Evolutionary conservation across 2,329 filamentous ascomycete species (phyloP).

Genomic region (Ophiostoma angusticollis): DNA sequence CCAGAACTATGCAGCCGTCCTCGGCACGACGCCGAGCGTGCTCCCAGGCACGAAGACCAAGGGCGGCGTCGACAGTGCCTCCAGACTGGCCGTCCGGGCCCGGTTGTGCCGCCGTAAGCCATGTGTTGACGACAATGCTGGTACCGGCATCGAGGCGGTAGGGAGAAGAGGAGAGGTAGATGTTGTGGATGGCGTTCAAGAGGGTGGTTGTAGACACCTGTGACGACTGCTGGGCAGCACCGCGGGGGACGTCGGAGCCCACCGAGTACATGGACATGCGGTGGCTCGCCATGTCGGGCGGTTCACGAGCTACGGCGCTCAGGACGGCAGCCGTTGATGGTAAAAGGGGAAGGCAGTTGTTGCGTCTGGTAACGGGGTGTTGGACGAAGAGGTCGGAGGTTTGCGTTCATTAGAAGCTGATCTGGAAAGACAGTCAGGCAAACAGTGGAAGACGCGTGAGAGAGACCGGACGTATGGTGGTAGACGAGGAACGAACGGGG

Average conservation of each 20-base stretch:
- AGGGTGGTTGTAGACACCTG: constrained; percentile 89
- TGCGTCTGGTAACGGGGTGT: too few species aligned
- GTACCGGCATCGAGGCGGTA: constrained; percentile 81
- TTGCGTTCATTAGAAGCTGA: too few species aligned
- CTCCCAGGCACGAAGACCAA: constrained; percentile 83
- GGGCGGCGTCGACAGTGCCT: constrained; percentile 65
- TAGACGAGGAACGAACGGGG: background rate
- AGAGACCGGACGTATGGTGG: background rate
- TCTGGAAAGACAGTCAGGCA: too few species aligned
- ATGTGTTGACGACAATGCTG: constrained; percentile 88
- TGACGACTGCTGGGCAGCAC: constrained; percentile 52
- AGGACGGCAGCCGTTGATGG: constrained; percentile 1
- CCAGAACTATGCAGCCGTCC: constrained; percentile 83
- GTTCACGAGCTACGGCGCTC: constrained; percentile 8
- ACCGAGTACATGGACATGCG: constrained; percentile 59
- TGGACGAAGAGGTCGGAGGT: too few species aligned
- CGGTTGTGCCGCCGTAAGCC: constrained; percentile 67
- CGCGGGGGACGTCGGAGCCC: constrained; percentile 46
- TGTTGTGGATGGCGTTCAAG: constrained; percentile 81
- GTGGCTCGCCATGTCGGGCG: constrained; percentile 40
- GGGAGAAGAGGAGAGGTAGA: constrained; percentile 70
- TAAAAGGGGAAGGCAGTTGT: constrained; percentile 12
- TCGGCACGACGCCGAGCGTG: constrained; percentile 89
- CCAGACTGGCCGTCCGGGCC: constrained; percentile 56
- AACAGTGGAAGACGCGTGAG: background rate